A percentile compares a stretch with the other conserved stretches of the same genome.
These are phyloP conservation scores for Quercus engelmannii DNA, from an alignment of 306 rosid species.

Conservation along the genomic window DNA sequence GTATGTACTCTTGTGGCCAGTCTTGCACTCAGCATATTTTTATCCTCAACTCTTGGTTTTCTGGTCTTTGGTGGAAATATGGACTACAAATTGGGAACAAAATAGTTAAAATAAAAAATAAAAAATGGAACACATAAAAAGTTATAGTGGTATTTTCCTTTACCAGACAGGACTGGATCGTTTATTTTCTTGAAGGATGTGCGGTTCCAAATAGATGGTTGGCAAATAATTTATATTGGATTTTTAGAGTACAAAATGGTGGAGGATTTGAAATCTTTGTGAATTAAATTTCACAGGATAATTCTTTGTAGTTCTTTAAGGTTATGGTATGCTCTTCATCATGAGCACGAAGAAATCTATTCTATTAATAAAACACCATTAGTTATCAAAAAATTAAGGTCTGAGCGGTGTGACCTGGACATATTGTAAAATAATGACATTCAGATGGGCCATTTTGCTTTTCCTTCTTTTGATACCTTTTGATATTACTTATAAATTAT, in stretches of 20 bases:
- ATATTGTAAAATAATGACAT: no score
- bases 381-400: not conserved
- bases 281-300: not conserved
- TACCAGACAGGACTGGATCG: not conserved
- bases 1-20: no score
- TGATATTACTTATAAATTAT: not conserved
- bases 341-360: not conserved
- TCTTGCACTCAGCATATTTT: no score
- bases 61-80: no score
- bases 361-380: no score
- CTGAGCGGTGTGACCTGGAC: not conserved
- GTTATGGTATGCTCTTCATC: no score
- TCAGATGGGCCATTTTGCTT: no score
- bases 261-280: not conserved
- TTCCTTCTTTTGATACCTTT: not conserved
- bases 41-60: no score
- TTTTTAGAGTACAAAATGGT: not conserved
- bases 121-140: not conserved
- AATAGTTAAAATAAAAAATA: no score
- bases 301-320: no score
- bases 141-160: not conserved
- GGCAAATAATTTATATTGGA: not conserved
- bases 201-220: not conserved
- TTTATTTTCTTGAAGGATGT: not conserved
- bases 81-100: no score